phyloP scores from a whole-genome alignment of 805 yeast species.

The Wickerhamiella musiphila region DNA sequence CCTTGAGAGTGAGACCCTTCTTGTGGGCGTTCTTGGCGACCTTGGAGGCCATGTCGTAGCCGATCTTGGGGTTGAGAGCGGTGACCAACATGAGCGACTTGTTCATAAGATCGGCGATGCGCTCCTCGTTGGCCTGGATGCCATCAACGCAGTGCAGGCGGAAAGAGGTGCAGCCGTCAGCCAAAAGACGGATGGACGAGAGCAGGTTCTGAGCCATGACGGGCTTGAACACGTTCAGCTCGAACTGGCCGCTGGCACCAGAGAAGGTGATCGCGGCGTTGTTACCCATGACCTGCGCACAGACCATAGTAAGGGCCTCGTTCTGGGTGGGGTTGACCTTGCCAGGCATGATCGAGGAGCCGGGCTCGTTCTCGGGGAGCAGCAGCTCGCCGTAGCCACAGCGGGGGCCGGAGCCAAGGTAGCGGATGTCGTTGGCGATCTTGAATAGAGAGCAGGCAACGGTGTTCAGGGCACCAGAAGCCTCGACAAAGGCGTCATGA shows the following conservation, averaged over 20 bases:
- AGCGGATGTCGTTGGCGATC: conserved; percentile 95
- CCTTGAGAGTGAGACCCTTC: conserved; percentile 89
- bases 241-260: conserved; percentile 98
- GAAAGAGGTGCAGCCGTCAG: conserved; percentile 82
- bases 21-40: conserved; percentile 98
- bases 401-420: conserved; percentile 97
- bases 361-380: conserved; percentile 97
- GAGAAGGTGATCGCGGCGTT: conserved; percentile 88
- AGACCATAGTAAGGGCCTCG: conserved; percentile 97
- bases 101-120: conserved; percentile 72
- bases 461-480: conserved; percentile 92
- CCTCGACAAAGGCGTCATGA: conserved; percentile 95
- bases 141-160: conserved; percentile 92
- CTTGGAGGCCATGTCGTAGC: conserved; percentile 94
- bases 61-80: conserved; percentile 96
- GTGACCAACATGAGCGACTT: conserved; percentile 97
- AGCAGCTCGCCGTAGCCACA: conserved; percentile 96
- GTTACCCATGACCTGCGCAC: conserved; percentile 96
- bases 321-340: conserved; percentile 98
- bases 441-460: conserved; percentile 85
- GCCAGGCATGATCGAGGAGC: conserved; percentile 99
- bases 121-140: conserved; percentile 71
- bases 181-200: conserved; percentile 70
- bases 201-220: conserved; percentile 82
- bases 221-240: conserved; percentile 95